phyloP scores from a whole-genome alignment of 306 rosid genomes.

The Benincasa hispida region DNA sequence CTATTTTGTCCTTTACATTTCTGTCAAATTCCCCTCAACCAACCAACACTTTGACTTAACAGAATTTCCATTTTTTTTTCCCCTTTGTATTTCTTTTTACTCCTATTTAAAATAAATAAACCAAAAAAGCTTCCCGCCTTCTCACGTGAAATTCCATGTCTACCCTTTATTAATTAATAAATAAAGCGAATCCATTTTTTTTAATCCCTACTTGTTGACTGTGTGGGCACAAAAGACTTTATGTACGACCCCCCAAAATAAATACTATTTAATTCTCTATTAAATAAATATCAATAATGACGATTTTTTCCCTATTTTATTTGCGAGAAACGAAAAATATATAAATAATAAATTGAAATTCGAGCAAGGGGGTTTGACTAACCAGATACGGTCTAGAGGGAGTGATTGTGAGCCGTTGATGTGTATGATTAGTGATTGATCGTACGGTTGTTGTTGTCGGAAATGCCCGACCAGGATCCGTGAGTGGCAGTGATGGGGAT shows the following conservation, averaged over 20 bases:
- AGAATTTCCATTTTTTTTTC: background rate
- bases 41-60: constrained; percentile 57
- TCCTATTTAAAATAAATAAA: background rate
- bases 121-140: constrained; percentile 26
- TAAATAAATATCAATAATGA: background rate
- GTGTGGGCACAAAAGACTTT: constrained; percentile 10
- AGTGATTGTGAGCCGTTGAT: constrained; percentile 5
- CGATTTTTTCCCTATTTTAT: background rate
- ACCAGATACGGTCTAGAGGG: background rate
- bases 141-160: constrained; percentile 2
- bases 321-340: background rate
- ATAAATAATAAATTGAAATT: background rate
- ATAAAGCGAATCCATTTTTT: background rate
- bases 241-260: constrained; percentile 18
- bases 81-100: background rate
- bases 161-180: background rate
- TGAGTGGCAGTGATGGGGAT: constrained; percentile 14
- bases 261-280: background rate
- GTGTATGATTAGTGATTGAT: background rate
- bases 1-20: constrained; percentile 23
- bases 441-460: constrained; percentile 1
- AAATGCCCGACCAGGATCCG: constrained; percentile 17
- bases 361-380: constrained; percentile 15
- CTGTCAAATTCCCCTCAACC: constrained; percentile 14
- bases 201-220: constrained; percentile 12